Conservation (phyloP, 192 early-diverging fungal species). For the Linnemannia schmuckeri region DNA sequence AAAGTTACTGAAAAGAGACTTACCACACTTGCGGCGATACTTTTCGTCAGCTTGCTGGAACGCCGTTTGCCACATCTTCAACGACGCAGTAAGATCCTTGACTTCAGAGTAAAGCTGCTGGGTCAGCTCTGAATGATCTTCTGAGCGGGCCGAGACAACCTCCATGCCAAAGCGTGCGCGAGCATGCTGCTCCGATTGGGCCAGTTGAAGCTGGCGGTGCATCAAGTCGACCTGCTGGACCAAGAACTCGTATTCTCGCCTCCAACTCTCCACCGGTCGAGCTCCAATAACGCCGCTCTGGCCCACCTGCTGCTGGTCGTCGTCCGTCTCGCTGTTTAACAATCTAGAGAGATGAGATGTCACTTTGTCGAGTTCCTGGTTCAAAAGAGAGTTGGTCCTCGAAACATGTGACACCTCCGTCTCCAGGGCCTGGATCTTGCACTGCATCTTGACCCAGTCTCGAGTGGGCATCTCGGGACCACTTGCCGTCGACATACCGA, state of each 20-base stretch:
- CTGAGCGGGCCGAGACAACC: background rate
- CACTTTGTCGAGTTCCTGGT: constrained; percentile 42
- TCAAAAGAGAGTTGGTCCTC: constrained; percentile 39
- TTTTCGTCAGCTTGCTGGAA: constrained; percentile 37
- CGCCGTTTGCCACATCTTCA: constrained; percentile 41
- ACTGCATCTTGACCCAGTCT: constrained; percentile 49
- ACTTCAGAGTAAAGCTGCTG: constrained; percentile 35
- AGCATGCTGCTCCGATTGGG: constrained; percentile 20
- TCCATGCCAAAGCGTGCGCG: background rate
- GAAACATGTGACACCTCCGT: constrained; percentile 28
- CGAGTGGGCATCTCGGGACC: constrained; percentile 28
- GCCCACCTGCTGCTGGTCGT: background rate
- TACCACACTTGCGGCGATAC: constrained; percentile 53
- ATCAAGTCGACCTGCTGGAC: constrained; percentile 47
- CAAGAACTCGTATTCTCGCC: constrained; percentile 48
- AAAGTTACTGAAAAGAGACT: background rate
- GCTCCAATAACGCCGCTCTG: background rate
- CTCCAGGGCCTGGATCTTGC: constrained; percentile 37
- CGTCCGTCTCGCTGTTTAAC: constrained; percentile 1
- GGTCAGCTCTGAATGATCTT: constrained; percentile 31
- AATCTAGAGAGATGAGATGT: constrained; percentile 14
- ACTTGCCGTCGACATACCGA: constrained; percentile 25
- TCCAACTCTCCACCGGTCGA: constrained; percentile 20
- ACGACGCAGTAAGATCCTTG: constrained; percentile 29
- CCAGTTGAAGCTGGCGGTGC: constrained; percentile 44